A percentile compares a stretch with the other conserved stretches of the same genome.
phyloP scores from a whole-genome alignment of 805 yeast genomes.

The Saccharomycopsis microspora region DNA sequence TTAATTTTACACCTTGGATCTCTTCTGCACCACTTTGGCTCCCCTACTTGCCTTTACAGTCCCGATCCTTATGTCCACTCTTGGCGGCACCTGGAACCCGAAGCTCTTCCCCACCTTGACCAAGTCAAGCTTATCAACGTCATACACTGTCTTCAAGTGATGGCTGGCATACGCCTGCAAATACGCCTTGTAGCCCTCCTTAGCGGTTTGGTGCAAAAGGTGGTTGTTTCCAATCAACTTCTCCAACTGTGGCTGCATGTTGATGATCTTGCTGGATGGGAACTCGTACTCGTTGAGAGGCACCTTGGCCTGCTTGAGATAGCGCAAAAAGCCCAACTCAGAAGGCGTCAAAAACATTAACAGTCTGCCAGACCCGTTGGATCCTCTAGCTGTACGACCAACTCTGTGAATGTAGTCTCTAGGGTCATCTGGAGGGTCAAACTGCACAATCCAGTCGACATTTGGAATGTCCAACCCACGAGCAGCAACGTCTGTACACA shows the following conservation, averaged over 20 bases:
- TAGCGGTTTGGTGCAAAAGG: conserved; percentile 90
- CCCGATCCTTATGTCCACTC: conserved; percentile 92
- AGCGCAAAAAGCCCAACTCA: conserved; percentile 89
- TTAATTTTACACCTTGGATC: background rate
- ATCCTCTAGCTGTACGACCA: conserved; percentile 97
- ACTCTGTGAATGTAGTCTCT: conserved; percentile 98
- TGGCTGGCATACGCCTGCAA: conserved; percentile 96
- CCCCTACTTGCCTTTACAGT: conserved; percentile 48
- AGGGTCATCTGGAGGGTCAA: conserved; percentile 99
- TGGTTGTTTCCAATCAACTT: conserved; percentile 85
- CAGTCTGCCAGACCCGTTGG: conserved; percentile 82
- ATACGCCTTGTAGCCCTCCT: conserved; percentile 94
- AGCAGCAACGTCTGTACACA: conserved; percentile 98
- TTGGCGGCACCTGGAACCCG: conserved; percentile 93
- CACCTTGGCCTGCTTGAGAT: conserved; percentile 92
- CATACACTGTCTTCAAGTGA: conserved; percentile 91
- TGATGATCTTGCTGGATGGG: conserved; percentile 88
- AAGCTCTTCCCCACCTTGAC: conserved; percentile 92
- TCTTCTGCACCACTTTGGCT: background rate
- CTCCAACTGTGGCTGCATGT: conserved; percentile 88
- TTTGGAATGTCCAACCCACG: conserved; percentile 98
- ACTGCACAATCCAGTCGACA: conserved; percentile 98
- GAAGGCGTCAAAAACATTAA: conserved; percentile 91
- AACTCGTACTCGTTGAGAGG: conserved; percentile 96
- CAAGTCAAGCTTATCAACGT: conserved; percentile 87